A percentile compares a stretch with the other conserved stretches of the same genome.
These are phyloP conservation scores for Centrapalus pauciflorus DNA, from an alignment of 129 eudicot genomes.

Conservation along the genomic window DNA sequence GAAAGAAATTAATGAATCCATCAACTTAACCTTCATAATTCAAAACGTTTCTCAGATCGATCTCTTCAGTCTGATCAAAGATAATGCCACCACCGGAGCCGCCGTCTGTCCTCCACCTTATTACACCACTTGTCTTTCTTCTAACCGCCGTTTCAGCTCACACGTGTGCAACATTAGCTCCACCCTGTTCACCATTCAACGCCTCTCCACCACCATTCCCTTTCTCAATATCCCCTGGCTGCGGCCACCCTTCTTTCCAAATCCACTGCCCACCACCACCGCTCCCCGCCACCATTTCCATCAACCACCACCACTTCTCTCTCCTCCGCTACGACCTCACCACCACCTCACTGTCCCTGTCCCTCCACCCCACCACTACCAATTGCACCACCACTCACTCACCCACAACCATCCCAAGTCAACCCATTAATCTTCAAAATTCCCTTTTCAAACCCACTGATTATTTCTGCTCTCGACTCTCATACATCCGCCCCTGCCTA, in stretches of 20 bases:
- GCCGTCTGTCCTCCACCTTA: constrained; percentile 19
- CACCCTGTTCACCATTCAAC: constrained; percentile 71
- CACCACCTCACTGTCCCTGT: constrained; percentile 51
- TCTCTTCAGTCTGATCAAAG: not conserved
- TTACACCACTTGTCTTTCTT: constrained; percentile 1
- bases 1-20: constrained; percentile 4
- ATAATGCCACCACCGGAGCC: constrained; percentile 24
- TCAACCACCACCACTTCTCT: constrained; percentile 65
- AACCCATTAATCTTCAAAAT: constrained; percentile 40
- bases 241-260: constrained; percentile 94
- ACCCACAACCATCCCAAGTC: constrained; percentile 36
- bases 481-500: constrained; percentile 69
- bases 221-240: constrained; percentile 62
- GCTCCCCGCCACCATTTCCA: constrained; percentile 48
- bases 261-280: constrained; percentile 56
- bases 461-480: constrained; percentile 74
- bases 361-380: constrained; percentile 24
- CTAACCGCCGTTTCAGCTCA: constrained; percentile 17
- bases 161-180: constrained; percentile 15
- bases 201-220: constrained; percentile 65
- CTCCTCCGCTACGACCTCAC: constrained; percentile 44
- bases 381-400: constrained; percentile 24
- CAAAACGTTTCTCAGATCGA: not conserved
- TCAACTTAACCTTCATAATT: constrained; percentile 5
- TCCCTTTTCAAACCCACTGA: constrained; percentile 66